A percentile compares a stretch with the other conserved stretches of the same genome.
These are phyloP conservation scores for Trichoderma endophyticum DNA, from an alignment of 2,329 filamentous ascomycete species.

Conservation along the genomic window DNA sequence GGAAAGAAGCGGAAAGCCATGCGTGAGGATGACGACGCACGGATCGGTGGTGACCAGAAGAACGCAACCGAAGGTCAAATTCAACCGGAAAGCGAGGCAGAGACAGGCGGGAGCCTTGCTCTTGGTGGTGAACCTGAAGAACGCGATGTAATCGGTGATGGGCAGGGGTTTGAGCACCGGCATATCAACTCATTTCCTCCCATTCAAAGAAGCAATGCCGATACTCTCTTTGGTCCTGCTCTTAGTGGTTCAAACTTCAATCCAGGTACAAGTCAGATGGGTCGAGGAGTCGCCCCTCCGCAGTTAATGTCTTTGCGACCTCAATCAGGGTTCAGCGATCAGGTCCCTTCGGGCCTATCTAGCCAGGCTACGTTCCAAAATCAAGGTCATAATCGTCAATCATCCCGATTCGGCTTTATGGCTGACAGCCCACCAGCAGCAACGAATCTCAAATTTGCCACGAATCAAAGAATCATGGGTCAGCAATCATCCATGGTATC, in stretches of 20 bases:
- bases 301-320: conserved; percentile 68
- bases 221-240: conserved; percentile 53
- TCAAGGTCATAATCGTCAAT: conserved; percentile 73
- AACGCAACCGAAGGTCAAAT: conserved; percentile 45
- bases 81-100: conserved; percentile 68
- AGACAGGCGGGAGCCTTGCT: conserved; percentile 79
- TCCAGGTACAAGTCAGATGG: conserved; percentile 50
- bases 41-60: conserved; percentile 46
- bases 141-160: conserved; percentile 54
- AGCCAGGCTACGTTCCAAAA: conserved; percentile 51
- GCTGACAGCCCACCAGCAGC: conserved; percentile 60
- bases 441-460: conserved; percentile 69
- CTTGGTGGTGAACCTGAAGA: conserved; percentile 93
- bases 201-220: conserved; percentile 61
- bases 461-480: conserved; percentile 75
- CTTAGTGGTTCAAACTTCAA: conserved; percentile 47
- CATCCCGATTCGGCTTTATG: conserved; percentile 83
- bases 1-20: conserved; percentile 77
- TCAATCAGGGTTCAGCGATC: conserved; percentile 56
- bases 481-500: conserved; percentile 89
- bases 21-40: conserved; percentile 66
- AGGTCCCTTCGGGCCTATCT: conserved; percentile 58
- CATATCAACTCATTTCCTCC: conserved; percentile 72
- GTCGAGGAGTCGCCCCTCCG: conserved; percentile 75
- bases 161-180: conserved; percentile 53